Conservation (phyloP, 2,329 filamentous ascomycete genomes). For the Graphiopsis chlorocephala region DNA sequence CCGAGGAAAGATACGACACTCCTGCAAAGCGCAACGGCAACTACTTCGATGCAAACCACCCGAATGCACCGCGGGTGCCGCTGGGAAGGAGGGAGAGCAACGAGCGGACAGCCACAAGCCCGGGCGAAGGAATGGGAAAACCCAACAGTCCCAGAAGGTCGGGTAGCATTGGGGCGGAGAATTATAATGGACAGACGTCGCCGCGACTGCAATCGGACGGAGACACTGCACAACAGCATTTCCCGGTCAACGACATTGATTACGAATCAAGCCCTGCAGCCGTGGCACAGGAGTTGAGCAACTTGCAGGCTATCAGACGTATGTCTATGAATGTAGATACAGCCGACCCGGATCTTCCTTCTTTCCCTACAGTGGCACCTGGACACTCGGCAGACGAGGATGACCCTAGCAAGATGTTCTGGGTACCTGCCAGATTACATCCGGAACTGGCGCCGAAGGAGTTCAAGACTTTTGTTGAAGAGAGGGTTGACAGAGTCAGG, state of each 20-base stretch:
- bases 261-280: conserved; percentile 88
- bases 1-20: conserved; percentile 47
- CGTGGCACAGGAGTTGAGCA: conserved; percentile 88
- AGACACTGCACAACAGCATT: conserved; percentile 41
- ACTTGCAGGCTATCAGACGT: conserved; percentile 81
- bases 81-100: conserved; percentile 36
- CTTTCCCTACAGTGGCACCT: conserved; percentile 67
- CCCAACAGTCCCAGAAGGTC: conserved; percentile 23
- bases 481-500: conserved; percentile 84
- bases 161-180: conserved; percentile 38
- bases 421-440: conserved; percentile 92
- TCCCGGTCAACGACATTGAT: conserved; percentile 77
- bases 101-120: conserved; percentile 27
- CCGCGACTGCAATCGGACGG: conserved; percentile 27
- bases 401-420: conserved; percentile 83
- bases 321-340: conserved; percentile 90
- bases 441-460: conserved; percentile 93
- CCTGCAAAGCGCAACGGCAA: conserved; percentile 27
- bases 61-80: conserved; percentile 24
- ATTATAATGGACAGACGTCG: conserved; percentile 27
- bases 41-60: conserved; percentile 26
- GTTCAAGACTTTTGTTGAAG: conserved; percentile 95
- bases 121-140: conserved; percentile 15
- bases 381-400: conserved; percentile 69
- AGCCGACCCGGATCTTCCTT: conserved; percentile 71